A percentile compares a stretch with the other conserved stretches of the same genome.
Conservation (phyloP, 345 rosid species). For the Eucalyptus brandiana region DNA sequence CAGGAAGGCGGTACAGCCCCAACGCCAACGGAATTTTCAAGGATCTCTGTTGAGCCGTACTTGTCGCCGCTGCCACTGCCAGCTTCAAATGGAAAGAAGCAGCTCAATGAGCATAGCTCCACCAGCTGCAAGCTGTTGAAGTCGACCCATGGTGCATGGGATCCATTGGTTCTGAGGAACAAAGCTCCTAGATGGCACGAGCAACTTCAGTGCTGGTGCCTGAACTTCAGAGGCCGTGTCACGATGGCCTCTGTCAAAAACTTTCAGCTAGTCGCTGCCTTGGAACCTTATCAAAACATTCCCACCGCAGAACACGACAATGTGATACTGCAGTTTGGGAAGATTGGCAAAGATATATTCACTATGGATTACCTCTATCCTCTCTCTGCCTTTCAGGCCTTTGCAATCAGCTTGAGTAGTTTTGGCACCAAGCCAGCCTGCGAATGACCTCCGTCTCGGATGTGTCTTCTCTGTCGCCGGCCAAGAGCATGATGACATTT, state of each 20-base stretch:
- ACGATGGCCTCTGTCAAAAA: slow-evolving; percentile 93
- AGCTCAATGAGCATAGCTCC: slow-evolving; percentile 14
- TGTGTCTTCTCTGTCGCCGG: neutral
- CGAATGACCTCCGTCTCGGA: slow-evolving; percentile 20
- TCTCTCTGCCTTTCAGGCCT: slow-evolving; percentile 93
- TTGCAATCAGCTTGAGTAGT: slow-evolving; percentile 92
- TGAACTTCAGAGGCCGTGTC: slow-evolving; percentile 85
- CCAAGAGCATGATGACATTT: neutral
- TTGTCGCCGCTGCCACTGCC: neutral
- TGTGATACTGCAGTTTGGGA: slow-evolving; percentile 85
- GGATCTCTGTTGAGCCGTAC: neutral
- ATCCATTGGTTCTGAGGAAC: slow-evolving; percentile 60
- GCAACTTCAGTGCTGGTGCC: slow-evolving; percentile 92
- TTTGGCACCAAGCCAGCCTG: slow-evolving; percentile 93
- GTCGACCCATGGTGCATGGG: neutral
- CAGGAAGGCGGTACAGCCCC: slow-evolving; percentile 56
- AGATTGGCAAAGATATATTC: slow-evolving; percentile 89
- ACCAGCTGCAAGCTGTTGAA: neutral
- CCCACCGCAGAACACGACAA: slow-evolving; percentile 56
- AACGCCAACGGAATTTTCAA: slow-evolving; percentile 34
- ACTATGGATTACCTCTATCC: slow-evolving; percentile 95
- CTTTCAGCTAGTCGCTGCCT: slow-evolving; percentile 77
- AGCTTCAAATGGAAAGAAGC: slow-evolving; percentile 23
- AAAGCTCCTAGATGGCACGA: slow-evolving; percentile 98
- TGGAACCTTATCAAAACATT: slow-evolving; percentile 34